Evolutionary conservation across 2,329 filamentous ascomycete genomes (phyloP).

Genomic region (Hymenoscyphus albidus): DNA sequence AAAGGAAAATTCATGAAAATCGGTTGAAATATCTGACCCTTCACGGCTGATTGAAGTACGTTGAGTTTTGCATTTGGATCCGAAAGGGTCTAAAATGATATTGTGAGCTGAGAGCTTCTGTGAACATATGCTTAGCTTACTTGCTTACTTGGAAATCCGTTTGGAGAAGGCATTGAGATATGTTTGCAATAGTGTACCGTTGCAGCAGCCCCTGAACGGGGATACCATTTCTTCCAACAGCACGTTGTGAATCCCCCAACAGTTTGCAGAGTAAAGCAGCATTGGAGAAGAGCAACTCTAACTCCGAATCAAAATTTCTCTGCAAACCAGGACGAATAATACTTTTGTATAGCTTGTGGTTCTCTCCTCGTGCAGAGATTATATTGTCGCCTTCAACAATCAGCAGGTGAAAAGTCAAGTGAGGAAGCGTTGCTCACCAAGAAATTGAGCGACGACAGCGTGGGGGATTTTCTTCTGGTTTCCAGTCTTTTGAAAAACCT

Average conservation of each 20-base stretch:
- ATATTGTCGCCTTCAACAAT: conserved; percentile 9
- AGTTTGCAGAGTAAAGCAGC: conserved; percentile 8
- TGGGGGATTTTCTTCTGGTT: conserved; percentile 14
- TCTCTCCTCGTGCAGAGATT: conserved; percentile 5
- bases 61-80: conserved; percentile 2
- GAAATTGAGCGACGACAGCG: conserved; percentile 6
- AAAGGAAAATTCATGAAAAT: conserved; percentile 12
- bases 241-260: background rate
- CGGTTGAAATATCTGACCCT: conserved; percentile 9
- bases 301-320: conserved; percentile 8
- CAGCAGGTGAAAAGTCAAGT: background rate
- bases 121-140: background rate
- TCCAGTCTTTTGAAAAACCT: conserved; percentile 10
- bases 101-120: background rate
- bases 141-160: conserved; percentile 9
- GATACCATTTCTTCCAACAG: conserved; percentile 5
- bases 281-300: conserved; percentile 5
- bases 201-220: conserved; percentile 8
- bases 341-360: conserved; percentile 8
- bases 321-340: conserved; percentile 9
- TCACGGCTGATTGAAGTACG: conserved; percentile 7
- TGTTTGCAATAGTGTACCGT: conserved; percentile 13
- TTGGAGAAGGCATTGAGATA: conserved; percentile 9
- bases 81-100: conserved; percentile 1
- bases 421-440: background rate